Evolutionary conservation across 2,329 filamentous ascomycete genomes (phyloP).

Genomic region (Fusarium lateritium): DNA sequence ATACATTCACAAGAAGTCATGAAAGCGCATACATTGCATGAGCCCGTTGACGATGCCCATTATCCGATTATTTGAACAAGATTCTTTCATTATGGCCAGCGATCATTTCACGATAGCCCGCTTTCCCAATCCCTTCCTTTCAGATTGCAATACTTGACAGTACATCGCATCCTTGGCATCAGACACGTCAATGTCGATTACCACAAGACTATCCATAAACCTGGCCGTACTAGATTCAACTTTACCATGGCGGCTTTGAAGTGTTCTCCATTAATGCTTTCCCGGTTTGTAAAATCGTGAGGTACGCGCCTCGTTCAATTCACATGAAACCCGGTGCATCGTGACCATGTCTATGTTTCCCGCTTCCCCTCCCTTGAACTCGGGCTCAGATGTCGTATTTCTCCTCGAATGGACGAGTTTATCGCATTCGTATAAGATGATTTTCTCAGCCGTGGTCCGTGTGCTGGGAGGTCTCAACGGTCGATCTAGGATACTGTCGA

Average conservation of each 20-base stretch:
- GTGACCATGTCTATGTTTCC: too few relatives aligned
- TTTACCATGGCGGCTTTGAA: background rate
- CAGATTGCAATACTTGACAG: conserved; percentile 12
- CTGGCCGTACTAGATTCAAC: background rate
- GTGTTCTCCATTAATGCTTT: background rate
- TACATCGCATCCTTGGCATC: conserved; percentile 27
- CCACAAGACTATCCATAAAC: background rate
- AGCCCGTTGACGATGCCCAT: conserved; percentile 30
- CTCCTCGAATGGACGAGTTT: background rate
- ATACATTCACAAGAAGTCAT: conserved; percentile 6
- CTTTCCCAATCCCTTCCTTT: conserved; percentile 25
- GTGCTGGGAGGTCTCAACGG: background rate
- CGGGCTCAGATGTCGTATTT: background rate
- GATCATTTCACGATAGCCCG: conserved; percentile 34
- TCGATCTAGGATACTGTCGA: conserved; percentile 6
- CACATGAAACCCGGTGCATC: too few relatives aligned
- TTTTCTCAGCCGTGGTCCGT: conserved; percentile 3
- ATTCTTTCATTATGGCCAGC: conserved; percentile 39
- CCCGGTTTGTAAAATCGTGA: too few relatives aligned
- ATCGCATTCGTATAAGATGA: background rate
- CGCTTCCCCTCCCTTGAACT: background rate
- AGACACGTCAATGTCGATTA: conserved; percentile 19
- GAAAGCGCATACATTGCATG: conserved; percentile 25
- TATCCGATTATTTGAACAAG: conserved; percentile 49
- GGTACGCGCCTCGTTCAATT: background rate